phyloP scores from a whole-genome alignment of 2,329 filamentous ascomycete genomes.

The Eutypa lata region DNA sequence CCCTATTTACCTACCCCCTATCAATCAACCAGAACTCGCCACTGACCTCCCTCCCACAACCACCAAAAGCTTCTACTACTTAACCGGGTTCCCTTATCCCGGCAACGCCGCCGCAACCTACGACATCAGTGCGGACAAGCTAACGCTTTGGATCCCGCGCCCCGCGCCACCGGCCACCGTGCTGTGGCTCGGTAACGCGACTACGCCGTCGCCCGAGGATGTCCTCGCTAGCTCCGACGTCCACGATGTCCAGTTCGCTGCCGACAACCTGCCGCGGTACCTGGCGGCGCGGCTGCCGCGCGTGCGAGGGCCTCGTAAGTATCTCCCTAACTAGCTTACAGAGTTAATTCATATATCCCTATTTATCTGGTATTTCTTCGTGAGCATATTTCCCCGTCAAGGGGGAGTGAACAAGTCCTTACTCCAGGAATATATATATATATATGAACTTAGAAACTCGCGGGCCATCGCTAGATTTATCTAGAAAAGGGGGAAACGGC shows the following conservation, averaged over 20 bases:
- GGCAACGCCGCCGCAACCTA: conserved; percentile 53
- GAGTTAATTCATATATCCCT: too few species aligned
- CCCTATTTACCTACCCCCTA: too few species aligned
- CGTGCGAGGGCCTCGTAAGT: conserved; percentile 33
- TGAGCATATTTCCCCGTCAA: too few species aligned
- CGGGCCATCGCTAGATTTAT: too few species aligned
- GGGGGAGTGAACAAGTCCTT: too few species aligned
- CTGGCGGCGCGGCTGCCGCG: conserved; percentile 44
- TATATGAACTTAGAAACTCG: too few species aligned
- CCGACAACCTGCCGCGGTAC: conserved; percentile 43
- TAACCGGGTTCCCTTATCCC: conserved; percentile 52
- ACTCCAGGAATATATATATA: too few species aligned
- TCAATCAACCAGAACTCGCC: too few species aligned
- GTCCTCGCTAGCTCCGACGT: conserved; percentile 63
- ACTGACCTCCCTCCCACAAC: too few species aligned
- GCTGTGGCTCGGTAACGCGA: conserved; percentile 57
- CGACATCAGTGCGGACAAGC: conserved; percentile 54
- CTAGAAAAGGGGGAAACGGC: too few species aligned
- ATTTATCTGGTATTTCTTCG: too few species aligned
- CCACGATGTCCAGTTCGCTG: conserved; percentile 64
- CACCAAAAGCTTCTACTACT: conserved; percentile 63
- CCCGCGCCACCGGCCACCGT: conserved; percentile 55
- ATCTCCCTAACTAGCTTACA: too few species aligned
- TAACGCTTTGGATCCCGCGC: conserved; percentile 72
- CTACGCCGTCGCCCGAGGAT: conserved; percentile 57